Percentiles rank a stretch among this genome's conserved stretches.
phyloP scores from a whole-genome alignment of 768 basidiomycete genomes.

The Leccinum aurantiacum region DNA sequence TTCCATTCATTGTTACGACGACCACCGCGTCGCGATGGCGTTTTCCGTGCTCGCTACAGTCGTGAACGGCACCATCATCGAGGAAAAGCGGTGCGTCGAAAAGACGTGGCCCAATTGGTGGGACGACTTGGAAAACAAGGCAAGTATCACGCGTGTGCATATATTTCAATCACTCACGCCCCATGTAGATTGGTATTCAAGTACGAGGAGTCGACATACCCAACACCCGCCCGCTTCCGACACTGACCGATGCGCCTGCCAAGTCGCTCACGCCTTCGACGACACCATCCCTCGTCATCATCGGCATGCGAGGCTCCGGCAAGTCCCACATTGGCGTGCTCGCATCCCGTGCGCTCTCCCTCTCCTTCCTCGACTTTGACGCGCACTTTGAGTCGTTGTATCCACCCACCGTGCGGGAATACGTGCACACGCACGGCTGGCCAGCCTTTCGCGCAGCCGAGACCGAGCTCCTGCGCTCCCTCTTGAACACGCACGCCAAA shows the following conservation, averaged over 20 bases:
- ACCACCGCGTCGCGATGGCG: slow-evolving; percentile 98
- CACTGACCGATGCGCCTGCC: slow-evolving; percentile 43
- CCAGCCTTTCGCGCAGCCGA: slow-evolving; percentile 85
- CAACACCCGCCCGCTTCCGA: slow-evolving; percentile 30
- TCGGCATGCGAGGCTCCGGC: slow-evolving; percentile 97
- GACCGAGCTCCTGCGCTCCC: slow-evolving; percentile 60
- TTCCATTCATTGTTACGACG: slow-evolving; percentile 94
- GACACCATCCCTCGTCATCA: slow-evolving; percentile 67
- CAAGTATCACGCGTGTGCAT: slow-evolving; percentile 27
- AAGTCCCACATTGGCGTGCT: slow-evolving; percentile 87
- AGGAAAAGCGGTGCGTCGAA: slow-evolving; percentile 97
- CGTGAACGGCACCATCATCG: slow-evolving; percentile 72
- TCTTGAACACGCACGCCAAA: slow-evolving; percentile 55
- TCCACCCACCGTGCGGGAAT: slow-evolving; percentile 63
- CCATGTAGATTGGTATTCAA: slow-evolving; percentile 75
- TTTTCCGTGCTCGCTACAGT: slow-evolving; percentile 86
- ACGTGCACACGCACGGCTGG: slow-evolving; percentile 86
- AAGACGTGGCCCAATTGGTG: slow-evolving; percentile 99
- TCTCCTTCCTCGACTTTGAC: slow-evolving; percentile 86
- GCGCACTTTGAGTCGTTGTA: slow-evolving; percentile 66
- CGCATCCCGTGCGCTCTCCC: slow-evolving; percentile 69
- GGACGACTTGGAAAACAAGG: slow-evolving; percentile 97
- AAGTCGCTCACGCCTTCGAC: slow-evolving; percentile 28
- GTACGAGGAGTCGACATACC: slow-evolving; percentile 83
- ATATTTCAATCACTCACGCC: too few species aligned